Percentiles rank a stretch among this genome's conserved stretches.
Evolutionary conservation across 768 basidiomycete genomes (phyloP).

Genomic region (Auricularia sp.): DNA sequence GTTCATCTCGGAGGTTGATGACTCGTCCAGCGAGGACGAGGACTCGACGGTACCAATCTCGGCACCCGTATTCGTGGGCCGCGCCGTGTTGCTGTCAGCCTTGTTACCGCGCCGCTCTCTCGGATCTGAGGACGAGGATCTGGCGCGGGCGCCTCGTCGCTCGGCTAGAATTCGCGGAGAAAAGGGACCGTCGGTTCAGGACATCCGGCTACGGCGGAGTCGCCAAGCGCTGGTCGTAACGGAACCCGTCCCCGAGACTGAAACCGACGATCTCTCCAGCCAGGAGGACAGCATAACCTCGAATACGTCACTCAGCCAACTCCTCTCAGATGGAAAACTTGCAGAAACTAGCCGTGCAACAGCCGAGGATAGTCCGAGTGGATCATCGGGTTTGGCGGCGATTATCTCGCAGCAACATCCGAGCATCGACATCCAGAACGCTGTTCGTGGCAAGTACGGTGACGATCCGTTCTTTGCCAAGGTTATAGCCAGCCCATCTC

Average conservation of each 20-base stretch:
- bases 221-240: neutral
- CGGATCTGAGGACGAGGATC: neutral
- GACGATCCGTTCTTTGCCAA: slow-evolving; percentile 4
- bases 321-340: too few species aligned
- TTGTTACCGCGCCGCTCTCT: neutral
- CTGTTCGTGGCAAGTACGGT: neutral
- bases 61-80: neutral
- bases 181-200: neutral
- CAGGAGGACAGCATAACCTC: too few species aligned
- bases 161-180: neutral
- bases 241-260: neutral
- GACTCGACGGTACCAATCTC: neutral
- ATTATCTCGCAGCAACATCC: neutral
- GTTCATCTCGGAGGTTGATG: neutral
- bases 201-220: neutral
- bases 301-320: too few species aligned
- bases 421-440: neutral
- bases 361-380: too few species aligned
- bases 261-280: neutral
- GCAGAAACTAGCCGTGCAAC: too few species aligned
- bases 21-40: neutral
- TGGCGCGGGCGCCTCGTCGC: neutral
- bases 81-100: neutral
- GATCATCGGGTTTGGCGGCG: too few species aligned
- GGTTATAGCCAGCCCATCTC: neutral